These are phyloP conservation scores for Ulota crispa DNA, from an alignment of 225 moss, liverwort and hornwort genomes.

Conservation along the genomic window DNA sequence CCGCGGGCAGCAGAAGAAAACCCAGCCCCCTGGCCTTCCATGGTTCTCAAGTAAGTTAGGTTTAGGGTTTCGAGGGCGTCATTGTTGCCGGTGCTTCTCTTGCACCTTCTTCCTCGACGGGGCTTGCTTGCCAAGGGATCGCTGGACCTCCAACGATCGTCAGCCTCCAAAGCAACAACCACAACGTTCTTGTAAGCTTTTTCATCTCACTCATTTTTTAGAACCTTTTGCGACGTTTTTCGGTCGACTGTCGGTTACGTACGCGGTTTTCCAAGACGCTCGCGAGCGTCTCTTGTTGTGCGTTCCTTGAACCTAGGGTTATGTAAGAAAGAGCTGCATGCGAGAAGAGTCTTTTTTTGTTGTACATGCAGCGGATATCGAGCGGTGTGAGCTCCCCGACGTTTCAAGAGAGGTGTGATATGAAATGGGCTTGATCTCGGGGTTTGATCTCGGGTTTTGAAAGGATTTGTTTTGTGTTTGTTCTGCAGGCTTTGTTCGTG, in stretches of 20 bases:
- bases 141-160: neutral
- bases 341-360: neutral
- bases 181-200: neutral
- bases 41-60: conserved; percentile 19
- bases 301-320: neutral
- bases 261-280: neutral
- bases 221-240: neutral
- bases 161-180: neutral
- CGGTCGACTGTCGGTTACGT: conserved; percentile 16
- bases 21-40: fast-evolving
- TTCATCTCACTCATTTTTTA: neutral
- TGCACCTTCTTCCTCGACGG: conserved; percentile 14
- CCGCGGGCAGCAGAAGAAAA: neutral
- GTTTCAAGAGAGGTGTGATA: conserved; percentile 13
- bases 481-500: neutral
- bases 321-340: neutral
- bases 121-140: conserved; percentile 1
- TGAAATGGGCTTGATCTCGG: neutral
- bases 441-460: neutral
- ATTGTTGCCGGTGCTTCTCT: conserved; percentile 11
- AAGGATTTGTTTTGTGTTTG: neutral
- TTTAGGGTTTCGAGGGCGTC: conserved; percentile 32
- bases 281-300: neutral
- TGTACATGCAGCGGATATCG: neutral
- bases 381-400: conserved; percentile 9